phyloP scores from a whole-genome alignment of 352 stramenopile species.

The Paralagenidium karlingii region DNA sequence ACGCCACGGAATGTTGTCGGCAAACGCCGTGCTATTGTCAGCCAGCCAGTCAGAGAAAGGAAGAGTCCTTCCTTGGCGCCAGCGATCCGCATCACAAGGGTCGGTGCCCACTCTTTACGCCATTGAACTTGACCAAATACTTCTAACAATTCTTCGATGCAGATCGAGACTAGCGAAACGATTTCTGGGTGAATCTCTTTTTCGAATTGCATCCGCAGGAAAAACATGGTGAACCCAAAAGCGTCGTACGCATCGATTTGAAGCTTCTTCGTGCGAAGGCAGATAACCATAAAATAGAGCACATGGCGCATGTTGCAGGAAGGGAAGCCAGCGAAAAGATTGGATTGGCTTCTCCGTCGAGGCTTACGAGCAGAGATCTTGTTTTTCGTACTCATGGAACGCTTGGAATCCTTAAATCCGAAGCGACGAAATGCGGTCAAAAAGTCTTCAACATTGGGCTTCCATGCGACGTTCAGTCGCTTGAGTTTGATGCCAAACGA shows the following conservation, averaged over 20 bases:
- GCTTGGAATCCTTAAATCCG: constrained; percentile 73
- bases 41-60: constrained; percentile 56
- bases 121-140: constrained; percentile 52
- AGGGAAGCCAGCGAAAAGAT: constrained; percentile 26
- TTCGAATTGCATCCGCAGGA: constrained; percentile 80
- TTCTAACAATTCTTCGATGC: constrained; percentile 69
- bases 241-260: constrained; percentile 58
- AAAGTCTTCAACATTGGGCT: constrained; percentile 62
- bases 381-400: constrained; percentile 69
- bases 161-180: constrained; percentile 60
- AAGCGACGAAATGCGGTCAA: constrained; percentile 61
- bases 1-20: constrained; percentile 58
- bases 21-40: constrained; percentile 55
- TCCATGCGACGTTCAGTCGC: constrained; percentile 49
- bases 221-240: constrained; percentile 80
- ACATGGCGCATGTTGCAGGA: constrained; percentile 75
- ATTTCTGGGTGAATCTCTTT: constrained; percentile 57
- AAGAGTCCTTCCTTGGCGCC: constrained; percentile 66
- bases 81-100: constrained; percentile 68
- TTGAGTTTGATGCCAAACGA: constrained; percentile 15
- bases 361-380: constrained; percentile 27
- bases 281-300: constrained; percentile 61
- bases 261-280: constrained; percentile 45
- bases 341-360: background rate
- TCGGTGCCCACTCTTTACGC: constrained; percentile 59